Evolutionary conservation across 2,329 filamentous ascomycete species (phyloP), one percentile per base, ranked within the genome.

Genomic region (Herpotrichia juniperi): DNA sequence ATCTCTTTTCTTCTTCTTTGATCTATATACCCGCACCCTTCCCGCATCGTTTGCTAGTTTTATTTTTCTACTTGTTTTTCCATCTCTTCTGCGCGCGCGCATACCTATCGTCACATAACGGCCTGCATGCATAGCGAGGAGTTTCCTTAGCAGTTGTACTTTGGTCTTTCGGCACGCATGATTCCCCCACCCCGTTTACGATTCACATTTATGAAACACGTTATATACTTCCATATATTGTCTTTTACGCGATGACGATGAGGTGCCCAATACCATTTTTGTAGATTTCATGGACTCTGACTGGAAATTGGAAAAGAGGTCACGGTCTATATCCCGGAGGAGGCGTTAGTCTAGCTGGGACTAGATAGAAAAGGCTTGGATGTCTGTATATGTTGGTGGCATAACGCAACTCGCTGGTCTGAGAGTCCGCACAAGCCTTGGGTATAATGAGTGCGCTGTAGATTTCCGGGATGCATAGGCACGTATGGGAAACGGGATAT

Each of bases 61-160:
- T 51, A 37, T 40, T 28, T 46, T 37, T 37, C 42, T 32, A 19
- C 30, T 50, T 14, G 39, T 37, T 53, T 53, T 32, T 48, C 40
- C 46, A 3, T 31, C 26, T 9, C 48, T 53, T 46, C 35, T 48
- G 11, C 22, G 22, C 34, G 55, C 57, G 54, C 50, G 48, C 57
- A 56, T 56, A 49, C 43, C 46, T 48, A 42, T 35, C 34, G 19
- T 30, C 30, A 32, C 42, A 21, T 57, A 35, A 56, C 51, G 56
- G 53, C 50, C 32, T 60, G 58, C 61, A 63, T 66, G 64, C 64
- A 67, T 67, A 66, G 63, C 64, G 64, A 57, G 64, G 64, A 54
- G 63, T 66, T 60, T 48, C 35, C 31, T 24, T 32, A 49, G 31
- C 25, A 32, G 14, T 12, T 32, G 32, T 57, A 8, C 22, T n/a